Base-by-base conservation (phyloP, 108 stramenopile genomes). In the Pseudonitzschia delicatissima region DNA sequence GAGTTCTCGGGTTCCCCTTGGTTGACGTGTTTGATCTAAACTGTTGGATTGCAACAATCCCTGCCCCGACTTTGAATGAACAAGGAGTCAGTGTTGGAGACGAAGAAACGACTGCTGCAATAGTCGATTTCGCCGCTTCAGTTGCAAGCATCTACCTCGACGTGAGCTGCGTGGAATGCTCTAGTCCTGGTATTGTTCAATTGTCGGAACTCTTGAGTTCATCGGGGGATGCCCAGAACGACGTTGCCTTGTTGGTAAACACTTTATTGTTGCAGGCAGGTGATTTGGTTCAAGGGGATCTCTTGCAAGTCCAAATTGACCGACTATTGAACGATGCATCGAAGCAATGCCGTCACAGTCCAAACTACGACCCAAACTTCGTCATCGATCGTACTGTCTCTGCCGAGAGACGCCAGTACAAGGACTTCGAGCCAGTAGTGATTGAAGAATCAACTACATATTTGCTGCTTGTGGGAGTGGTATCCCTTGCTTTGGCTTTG, bases 11-110 rank as follows among this genome's bases (percentile, higher is more conserved):
- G 12, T 89, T 92, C 35, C 92, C 92, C 0, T 59, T 93, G 11
- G 53, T 65, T 37, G 84, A 82, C 66, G 39, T 88, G 3, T 47
- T 78, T 49, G 79, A 93, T 64, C n/a, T 83, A 4, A 64, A 93
- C 57, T 93, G 92, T 50, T 93, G 88, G 88, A 62, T 93, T n/a
- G 76, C 92, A 37, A 90, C 79, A 34, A 72, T 90, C 2, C 79
- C 82, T 11, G 66, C 83, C 9, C 87, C 88, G 3, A 51, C 66
- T 7, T 76, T 90, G 1, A 74, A 88, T 52, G 49, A 51, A 35
- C 74, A 76, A 47, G 92, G 92, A 26, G 62, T 85, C 28, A 61
- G 81, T n/a, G n/a, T 62, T 12, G 73, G 60, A 9, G 61, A 67
- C 8, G 26, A 23, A 27, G 78, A 84, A 40, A 45, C 61, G 5